These are phyloP conservation scores for Kernera saxatilis DNA, from an alignment of 345 rosid species.

Conservation along the genomic window DNA sequence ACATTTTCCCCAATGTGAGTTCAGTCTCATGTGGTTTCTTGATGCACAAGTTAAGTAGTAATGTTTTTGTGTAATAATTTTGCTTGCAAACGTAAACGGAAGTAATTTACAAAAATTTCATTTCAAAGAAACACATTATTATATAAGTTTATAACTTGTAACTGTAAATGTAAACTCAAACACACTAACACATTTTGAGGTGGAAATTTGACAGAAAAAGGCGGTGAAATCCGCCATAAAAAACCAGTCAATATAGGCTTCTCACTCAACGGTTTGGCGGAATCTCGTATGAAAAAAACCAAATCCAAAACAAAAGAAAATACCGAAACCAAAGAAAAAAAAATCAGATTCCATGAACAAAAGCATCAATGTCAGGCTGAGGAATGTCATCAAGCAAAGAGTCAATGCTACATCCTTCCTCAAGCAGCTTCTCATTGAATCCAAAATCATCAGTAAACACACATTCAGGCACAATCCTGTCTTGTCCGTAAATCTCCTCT, in stretches of 20 bases:
- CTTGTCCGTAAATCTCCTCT: constrained; percentile 23
- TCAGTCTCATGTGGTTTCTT: constrained; percentile 8
- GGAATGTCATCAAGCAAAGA: constrained; percentile 63
- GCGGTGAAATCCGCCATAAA: too few relatives aligned
- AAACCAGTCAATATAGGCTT: too few relatives aligned
- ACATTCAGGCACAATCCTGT: constrained; percentile 47
- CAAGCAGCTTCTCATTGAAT: constrained; percentile 56
- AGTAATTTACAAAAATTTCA: too few relatives aligned
- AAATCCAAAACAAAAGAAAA: not conserved
- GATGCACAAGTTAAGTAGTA: not conserved
- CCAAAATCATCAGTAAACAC: constrained; percentile 49
- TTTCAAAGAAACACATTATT: too few relatives aligned
- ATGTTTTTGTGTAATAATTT: too few relatives aligned
- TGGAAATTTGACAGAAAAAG: too few relatives aligned
- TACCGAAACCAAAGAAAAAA: not conserved
- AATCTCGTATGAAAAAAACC: not conserved
- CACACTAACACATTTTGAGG: too few relatives aligned
- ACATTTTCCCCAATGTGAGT: too few relatives aligned
- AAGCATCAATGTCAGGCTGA: constrained; percentile 29
- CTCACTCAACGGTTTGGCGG: not conserved
- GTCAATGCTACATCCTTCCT: constrained; percentile 59
- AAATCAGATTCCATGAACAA: constrained; percentile 30
- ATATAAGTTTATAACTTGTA: too few relatives aligned
- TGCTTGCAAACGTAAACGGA: too few relatives aligned
- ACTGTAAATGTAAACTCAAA: too few relatives aligned